A percentile compares a stretch with the other conserved stretches of the same genome.
These are phyloP conservation scores for Talaromyces verruculosus DNA, from an alignment of 2,329 filamentous ascomycete species.

Conservation along the genomic window DNA sequence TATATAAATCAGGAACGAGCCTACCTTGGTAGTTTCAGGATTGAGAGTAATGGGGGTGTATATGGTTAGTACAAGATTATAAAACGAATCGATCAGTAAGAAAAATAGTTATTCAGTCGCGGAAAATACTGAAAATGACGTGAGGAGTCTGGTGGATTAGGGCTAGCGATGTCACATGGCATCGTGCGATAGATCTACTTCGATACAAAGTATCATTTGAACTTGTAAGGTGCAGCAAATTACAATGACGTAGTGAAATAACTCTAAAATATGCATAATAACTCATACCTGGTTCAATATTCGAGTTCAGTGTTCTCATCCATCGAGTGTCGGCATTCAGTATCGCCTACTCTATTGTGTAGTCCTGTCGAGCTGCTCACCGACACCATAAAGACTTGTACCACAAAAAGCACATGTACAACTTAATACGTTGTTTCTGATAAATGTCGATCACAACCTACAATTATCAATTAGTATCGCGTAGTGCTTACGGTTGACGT, in stretches of 20 bases:
- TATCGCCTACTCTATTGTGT: background rate
- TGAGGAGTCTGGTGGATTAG: background rate
- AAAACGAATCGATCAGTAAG: background rate
- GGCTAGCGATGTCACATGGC: background rate
- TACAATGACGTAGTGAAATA: background rate
- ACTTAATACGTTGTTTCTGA: background rate
- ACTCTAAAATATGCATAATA: background rate
- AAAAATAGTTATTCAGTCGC: background rate
- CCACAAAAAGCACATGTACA: background rate
- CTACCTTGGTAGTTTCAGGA: background rate
- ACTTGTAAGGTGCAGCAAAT: background rate
- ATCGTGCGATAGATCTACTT: background rate
- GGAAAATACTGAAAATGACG: background rate
- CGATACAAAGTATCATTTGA: background rate
- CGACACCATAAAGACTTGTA: background rate
- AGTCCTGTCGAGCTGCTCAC: background rate
- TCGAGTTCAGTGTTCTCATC: background rate
- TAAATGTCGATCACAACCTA: background rate
- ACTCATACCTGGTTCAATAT: background rate
- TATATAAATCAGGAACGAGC: background rate
- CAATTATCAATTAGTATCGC: background rate
- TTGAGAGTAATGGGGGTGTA: background rate
- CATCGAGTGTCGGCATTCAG: background rate
- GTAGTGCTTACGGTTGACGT: background rate
- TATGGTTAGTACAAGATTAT: too few species aligned